Evolutionary conservation across 352 stramenopile genomes (phyloP).

Genomic region (Elongisporangium senticosum): DNA sequence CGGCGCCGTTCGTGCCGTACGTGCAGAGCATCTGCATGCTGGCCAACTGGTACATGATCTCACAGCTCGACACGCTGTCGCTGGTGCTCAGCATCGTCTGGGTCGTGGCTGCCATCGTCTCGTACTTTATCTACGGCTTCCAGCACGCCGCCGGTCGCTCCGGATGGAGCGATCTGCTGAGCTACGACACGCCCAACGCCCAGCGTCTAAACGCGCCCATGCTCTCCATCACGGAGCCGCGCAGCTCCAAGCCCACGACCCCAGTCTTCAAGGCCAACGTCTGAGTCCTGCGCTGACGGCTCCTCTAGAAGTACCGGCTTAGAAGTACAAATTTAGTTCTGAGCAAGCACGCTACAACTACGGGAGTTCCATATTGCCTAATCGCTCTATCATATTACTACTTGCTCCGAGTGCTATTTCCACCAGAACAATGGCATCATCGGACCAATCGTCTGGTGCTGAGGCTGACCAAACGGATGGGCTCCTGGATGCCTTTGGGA

Average conservation of each 20-base stretch:
- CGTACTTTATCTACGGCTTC: constrained; percentile 64
- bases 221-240: constrained; percentile 13
- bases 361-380: too few species aligned
- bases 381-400: too few species aligned
- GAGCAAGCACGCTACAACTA: too few species aligned
- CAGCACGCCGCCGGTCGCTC: constrained; percentile 30
- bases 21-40: constrained; percentile 47
- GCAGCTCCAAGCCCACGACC: neutral
- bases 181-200: constrained; percentile 23
- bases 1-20: constrained; percentile 53
- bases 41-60: constrained; percentile 62
- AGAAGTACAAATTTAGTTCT: too few species aligned
- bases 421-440: neutral
- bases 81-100: constrained; percentile 35
- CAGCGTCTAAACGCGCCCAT: constrained; percentile 24
- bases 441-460: neutral
- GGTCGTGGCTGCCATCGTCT: constrained; percentile 36
- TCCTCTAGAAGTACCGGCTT: too few species aligned
- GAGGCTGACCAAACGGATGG: neutral
- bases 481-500: constrained; percentile 22
- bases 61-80: constrained; percentile 34
- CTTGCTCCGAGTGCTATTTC: too few species aligned
- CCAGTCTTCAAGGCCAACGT: neutral
- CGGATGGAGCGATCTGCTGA: constrained; percentile 35
- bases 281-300: neutral